phyloP scores from a whole-genome alignment of 768 basidiomycete genomes.

The Amanita jacksonii region DNA sequence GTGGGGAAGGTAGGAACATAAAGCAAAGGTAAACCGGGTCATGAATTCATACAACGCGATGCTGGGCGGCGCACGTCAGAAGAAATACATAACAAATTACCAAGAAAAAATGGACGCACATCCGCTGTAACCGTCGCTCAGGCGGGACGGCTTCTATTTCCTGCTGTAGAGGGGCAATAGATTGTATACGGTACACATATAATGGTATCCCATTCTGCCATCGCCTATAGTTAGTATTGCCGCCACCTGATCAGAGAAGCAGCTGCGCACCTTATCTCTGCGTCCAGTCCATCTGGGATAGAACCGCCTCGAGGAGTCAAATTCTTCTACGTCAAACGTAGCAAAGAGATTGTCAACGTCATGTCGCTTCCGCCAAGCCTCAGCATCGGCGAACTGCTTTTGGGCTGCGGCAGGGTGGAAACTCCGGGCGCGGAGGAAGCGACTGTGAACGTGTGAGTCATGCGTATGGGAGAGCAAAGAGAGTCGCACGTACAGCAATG shows the following conservation, averaged over 20 bases:
- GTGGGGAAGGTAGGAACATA: slow-evolving; percentile 56
- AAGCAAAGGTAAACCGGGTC: slow-evolving; percentile 50
- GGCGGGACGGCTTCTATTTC: slow-evolving; percentile 47
- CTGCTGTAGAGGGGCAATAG: slow-evolving; percentile 45
- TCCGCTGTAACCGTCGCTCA: slow-evolving; percentile 55
- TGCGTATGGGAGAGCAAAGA: neutral
- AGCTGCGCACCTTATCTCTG: slow-evolving; percentile 51
- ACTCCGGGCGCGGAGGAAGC: slow-evolving; percentile 73
- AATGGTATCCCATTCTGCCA: slow-evolving; percentile 63
- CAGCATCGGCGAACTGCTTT: slow-evolving; percentile 59
- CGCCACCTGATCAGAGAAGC: neutral
- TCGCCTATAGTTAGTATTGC: neutral
- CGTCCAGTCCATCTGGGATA: slow-evolving; percentile 81
- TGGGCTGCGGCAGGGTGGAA: slow-evolving; percentile 55
- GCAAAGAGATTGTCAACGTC: slow-evolving; percentile 55
- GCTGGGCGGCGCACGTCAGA: slow-evolving; percentile 23
- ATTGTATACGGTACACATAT: slow-evolving; percentile 69
- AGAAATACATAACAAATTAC: neutral
- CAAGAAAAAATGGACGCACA: slow-evolving; percentile 37
- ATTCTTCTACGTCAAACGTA: slow-evolving; percentile 47
- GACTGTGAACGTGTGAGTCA: slow-evolving; percentile 37
- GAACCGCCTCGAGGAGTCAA: slow-evolving; percentile 48
- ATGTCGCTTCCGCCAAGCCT: slow-evolving; percentile 59
- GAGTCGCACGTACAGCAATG: slow-evolving; percentile 43
- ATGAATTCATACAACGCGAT: slow-evolving; percentile 60